These are phyloP conservation scores for Emergomyces orientalis DNA, from an alignment of 2,329 filamentous ascomycete species.

Conservation along the genomic window DNA sequence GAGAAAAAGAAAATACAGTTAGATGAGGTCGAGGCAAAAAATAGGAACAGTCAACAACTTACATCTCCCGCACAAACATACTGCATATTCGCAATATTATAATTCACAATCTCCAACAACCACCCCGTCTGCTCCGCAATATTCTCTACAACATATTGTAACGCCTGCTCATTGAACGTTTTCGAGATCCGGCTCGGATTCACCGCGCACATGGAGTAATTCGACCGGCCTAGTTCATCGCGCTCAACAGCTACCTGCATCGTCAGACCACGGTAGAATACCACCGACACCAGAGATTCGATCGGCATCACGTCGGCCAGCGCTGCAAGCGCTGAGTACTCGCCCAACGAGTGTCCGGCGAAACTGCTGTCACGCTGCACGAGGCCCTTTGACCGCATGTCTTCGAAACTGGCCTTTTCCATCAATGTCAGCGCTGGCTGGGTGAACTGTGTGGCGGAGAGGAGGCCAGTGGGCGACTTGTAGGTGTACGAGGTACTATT, in stretches of 20 bases:
- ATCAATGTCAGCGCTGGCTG: slow-evolving; percentile 95
- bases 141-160: slow-evolving; percentile 94
- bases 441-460: slow-evolving; percentile 97
- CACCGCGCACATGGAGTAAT: slow-evolving; percentile 99
- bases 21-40: slow-evolving; percentile 1
- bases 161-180: slow-evolving; percentile 95
- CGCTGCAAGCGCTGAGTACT: slow-evolving; percentile 94
- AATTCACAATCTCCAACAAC: slow-evolving; percentile 98
- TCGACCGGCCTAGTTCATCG: slow-evolving; percentile 82
- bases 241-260: slow-evolving; percentile 99
- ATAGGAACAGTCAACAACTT: slow-evolving; percentile 21
- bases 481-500: slow-evolving; percentile 94
- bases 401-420: slow-evolving; percentile 99
- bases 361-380: slow-evolving; percentile 96
- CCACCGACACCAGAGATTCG: slow-evolving; percentile 92
- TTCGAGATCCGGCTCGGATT: slow-evolving; percentile 97
- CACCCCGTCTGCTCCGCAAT: slow-evolving; percentile 89
- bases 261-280: slow-evolving; percentile 96
- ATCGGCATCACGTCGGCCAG: slow-evolving; percentile 99
- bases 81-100: slow-evolving; percentile 64
- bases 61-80: slow-evolving; percentile 59
- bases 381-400: slow-evolving; percentile 95
- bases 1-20: slow-evolving; percentile 12
- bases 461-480: slow-evolving; percentile 81
- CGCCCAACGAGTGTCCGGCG: slow-evolving; percentile 92